Conservation (phyloP, 2,329 filamentous ascomycete genomes). For the Pseudocercospora macadamiae region DNA sequence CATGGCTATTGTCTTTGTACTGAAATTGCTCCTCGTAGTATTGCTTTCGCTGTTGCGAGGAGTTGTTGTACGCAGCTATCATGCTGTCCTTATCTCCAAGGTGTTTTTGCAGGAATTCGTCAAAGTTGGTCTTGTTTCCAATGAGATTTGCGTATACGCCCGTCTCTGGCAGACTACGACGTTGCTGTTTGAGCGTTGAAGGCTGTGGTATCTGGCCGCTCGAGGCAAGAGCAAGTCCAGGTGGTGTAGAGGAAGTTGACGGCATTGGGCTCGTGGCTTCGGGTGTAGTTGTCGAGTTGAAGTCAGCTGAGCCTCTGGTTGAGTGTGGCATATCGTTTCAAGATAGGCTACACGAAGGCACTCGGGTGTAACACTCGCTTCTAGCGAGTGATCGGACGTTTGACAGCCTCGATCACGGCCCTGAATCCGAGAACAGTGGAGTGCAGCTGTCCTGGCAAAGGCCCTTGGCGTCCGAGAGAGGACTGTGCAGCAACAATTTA, state of each 20-base stretch:
- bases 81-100: constrained; percentile 25
- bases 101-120: constrained; percentile 28
- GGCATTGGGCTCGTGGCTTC: constrained; percentile 6
- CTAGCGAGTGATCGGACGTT: constrained; percentile 7
- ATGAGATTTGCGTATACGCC: constrained; percentile 18
- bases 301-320: constrained; percentile 17
- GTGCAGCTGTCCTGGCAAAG: constrained; percentile 10
- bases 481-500: neutral
- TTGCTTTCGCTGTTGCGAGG: constrained; percentile 39
- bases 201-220: neutral
- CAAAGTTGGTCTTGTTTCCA: constrained; percentile 12
- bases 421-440: neutral
- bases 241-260: neutral
- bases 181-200: constrained; percentile 7
- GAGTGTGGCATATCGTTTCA: constrained; percentile 26
- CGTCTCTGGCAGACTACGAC: constrained; percentile 20
- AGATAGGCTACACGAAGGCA: constrained; percentile 4
- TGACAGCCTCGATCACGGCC: constrained; percentile 14
- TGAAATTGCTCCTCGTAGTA: constrained; percentile 40
- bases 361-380: constrained; percentile 18
- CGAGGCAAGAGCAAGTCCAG: constrained; percentile 1
- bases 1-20: constrained; percentile 35
- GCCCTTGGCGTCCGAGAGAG: neutral
- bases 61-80: constrained; percentile 28
- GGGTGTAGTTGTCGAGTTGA: constrained; percentile 15